phyloP scores from a whole-genome alignment of 225 moss, liverwort and hornwort genomes.

The Polytrichum formosum region DNA sequence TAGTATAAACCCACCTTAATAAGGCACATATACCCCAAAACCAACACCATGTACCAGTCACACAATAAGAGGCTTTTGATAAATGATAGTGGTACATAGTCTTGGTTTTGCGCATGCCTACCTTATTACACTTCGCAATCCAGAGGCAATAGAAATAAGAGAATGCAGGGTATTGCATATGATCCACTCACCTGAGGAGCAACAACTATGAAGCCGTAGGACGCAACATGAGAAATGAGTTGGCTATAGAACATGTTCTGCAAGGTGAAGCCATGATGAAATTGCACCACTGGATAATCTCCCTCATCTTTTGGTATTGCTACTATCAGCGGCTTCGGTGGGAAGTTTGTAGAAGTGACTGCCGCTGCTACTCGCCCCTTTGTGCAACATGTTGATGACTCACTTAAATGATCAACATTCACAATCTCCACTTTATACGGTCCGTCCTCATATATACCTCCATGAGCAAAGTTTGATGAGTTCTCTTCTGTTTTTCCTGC shows the following conservation, averaged over 20 bases:
- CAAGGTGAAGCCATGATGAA: slow-evolving; percentile 75
- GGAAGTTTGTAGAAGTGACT: background rate
- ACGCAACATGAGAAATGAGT: slow-evolving; percentile 67
- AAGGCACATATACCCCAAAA: too few relatives aligned
- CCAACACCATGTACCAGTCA: too few relatives aligned
- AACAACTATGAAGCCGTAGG: slow-evolving; percentile 78
- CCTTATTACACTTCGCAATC: background rate
- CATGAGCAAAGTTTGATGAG: slow-evolving; percentile 27
- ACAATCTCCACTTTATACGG: slow-evolving; percentile 55
- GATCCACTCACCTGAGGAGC: slow-evolving; percentile 70
- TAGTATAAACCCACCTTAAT: too few relatives aligned
- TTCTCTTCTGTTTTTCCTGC: slow-evolving; percentile 15
- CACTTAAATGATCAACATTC: slow-evolving; percentile 20
- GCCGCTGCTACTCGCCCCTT: slow-evolving; percentile 9
- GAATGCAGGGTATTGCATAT: too few relatives aligned
- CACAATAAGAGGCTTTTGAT: too few relatives aligned
- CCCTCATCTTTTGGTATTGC: slow-evolving; percentile 53
- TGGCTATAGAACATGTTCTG: slow-evolving; percentile 56
- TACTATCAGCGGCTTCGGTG: slow-evolving; percentile 64
- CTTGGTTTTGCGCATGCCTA: background rate
- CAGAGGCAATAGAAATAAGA: too few relatives aligned
- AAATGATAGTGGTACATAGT: background rate
- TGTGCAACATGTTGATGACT: slow-evolving; percentile 19
- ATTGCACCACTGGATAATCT: slow-evolving; percentile 62
- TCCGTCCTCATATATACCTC: slow-evolving; percentile 72